A percentile compares a stretch with the other conserved stretches of the same genome.
phyloP scores from a whole-genome alignment of 2,329 filamentous ascomycete genomes.

The Botryotinia globosa region DNA sequence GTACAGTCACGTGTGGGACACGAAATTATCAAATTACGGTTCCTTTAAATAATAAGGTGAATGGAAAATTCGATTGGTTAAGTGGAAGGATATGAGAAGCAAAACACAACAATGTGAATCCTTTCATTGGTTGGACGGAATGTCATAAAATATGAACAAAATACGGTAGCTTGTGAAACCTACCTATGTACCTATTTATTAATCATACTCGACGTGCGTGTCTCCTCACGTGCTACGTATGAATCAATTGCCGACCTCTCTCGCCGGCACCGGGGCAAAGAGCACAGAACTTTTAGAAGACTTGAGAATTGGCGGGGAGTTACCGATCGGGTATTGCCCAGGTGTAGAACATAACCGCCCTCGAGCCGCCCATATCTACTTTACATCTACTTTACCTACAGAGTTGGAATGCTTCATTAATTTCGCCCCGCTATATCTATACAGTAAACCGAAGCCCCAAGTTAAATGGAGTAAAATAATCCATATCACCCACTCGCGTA shows the following conservation, averaged over 20 bases:
- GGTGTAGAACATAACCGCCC: neutral
- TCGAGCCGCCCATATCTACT: neutral
- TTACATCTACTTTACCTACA: neutral
- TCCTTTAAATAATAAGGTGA: neutral
- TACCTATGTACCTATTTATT: neutral
- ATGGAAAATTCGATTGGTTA: neutral
- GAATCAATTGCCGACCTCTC: neutral
- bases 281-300: neutral
- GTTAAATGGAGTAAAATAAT: neutral
- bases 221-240: neutral
- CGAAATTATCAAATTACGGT: neutral
- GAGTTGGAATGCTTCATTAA: neutral
- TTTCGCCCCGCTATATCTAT: neutral
- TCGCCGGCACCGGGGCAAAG: neutral
- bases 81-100: neutral
- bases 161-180: neutral
- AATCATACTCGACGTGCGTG: neutral
- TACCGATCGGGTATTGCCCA: neutral
- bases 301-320: neutral
- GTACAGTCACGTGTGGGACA: neutral
- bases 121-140: neutral
- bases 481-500: neutral
- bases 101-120: neutral
- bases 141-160: too few species aligned
- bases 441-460: neutral